A percentile compares a stretch with the other conserved stretches of the same genome.
Conservation (phyloP, 345 rosid genomes). For the Eutrema heterophyllum region DNA sequence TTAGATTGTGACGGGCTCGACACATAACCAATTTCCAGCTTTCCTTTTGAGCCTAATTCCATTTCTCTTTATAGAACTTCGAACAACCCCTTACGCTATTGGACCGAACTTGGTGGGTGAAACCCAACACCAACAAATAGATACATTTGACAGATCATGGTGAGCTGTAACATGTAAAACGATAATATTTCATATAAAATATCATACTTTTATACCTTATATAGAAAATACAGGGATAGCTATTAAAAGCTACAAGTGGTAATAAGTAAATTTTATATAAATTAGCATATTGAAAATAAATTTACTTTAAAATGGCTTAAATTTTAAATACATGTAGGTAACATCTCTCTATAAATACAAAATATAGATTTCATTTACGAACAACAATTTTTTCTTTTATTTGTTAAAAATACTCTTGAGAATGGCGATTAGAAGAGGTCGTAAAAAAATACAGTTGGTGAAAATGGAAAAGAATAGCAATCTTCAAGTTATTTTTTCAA, state of each 20-base stretch:
- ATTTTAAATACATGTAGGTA: background rate
- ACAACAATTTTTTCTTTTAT: background rate
- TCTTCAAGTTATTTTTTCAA: conserved; percentile 3
- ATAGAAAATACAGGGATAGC: background rate
- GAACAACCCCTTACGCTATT: too few species aligned
- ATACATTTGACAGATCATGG: background rate
- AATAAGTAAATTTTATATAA: background rate
- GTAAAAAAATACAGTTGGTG: background rate
- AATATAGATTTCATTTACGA: background rate
- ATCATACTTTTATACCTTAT: background rate
- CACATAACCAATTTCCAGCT: too few species aligned
- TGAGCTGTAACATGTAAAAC: background rate
- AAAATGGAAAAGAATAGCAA: background rate
- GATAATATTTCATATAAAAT: background rate
- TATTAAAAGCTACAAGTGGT: background rate
- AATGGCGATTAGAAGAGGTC: background rate
- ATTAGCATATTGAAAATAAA: background rate
- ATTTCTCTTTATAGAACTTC: too few species aligned
- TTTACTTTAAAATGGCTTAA: background rate
- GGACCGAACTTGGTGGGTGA: too few species aligned
- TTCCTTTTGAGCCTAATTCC: too few species aligned
- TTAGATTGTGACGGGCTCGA: too few species aligned
- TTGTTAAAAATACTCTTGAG: background rate
- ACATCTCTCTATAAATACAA: background rate
- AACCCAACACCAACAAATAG: background rate